A percentile compares a stretch with the other conserved stretches of the same genome.
phyloP scores from a whole-genome alignment of 164 flowering plant genomes.

The Vitis amurensis region DNA sequence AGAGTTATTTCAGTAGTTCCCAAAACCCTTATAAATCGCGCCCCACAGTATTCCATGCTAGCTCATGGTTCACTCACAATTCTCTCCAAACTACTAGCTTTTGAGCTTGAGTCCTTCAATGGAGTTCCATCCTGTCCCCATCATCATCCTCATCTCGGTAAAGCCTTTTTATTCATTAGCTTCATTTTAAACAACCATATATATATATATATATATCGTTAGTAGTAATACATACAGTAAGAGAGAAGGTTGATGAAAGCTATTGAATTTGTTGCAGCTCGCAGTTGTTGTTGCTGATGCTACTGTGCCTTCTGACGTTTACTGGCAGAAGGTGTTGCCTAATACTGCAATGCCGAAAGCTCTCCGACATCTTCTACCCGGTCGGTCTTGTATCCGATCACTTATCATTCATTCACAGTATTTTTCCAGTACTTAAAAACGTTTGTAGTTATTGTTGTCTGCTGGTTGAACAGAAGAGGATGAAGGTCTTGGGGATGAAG shows the following conservation, averaged over 20 bases:
- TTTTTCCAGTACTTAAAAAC: too few species aligned
- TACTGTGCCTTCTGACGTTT: constrained; percentile 31
- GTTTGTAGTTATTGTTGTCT: too few species aligned
- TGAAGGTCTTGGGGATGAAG: constrained; percentile 26
- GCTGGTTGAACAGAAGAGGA: constrained; percentile 12
- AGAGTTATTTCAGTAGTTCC: too few species aligned
- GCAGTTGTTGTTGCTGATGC: constrained; percentile 39
- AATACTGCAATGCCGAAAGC: constrained; percentile 41
- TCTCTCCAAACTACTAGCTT: too few species aligned
- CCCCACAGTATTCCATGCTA: too few species aligned
- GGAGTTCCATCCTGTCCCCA: constrained; percentile 19
- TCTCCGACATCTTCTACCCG: constrained; percentile 33
- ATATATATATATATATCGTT: too few species aligned
- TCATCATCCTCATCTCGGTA: constrained; percentile 23
- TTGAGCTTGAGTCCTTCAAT: constrained; percentile 1
- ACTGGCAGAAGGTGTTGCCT: constrained; percentile 46
- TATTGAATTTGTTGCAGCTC: constrained; percentile 25
- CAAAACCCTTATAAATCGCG: too few species aligned
- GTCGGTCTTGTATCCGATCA: constrained; percentile 11
- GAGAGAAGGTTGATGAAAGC: not conserved
- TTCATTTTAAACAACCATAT: too few species aligned
- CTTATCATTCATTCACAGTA: too few species aligned
- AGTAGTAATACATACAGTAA: not conserved
- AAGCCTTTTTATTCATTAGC: too few species aligned
- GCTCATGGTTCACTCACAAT: too few species aligned